Conservation (phyloP, 1,284 basidiomycete species). For the Cutaneotrichosporon arboriforme region DNA sequence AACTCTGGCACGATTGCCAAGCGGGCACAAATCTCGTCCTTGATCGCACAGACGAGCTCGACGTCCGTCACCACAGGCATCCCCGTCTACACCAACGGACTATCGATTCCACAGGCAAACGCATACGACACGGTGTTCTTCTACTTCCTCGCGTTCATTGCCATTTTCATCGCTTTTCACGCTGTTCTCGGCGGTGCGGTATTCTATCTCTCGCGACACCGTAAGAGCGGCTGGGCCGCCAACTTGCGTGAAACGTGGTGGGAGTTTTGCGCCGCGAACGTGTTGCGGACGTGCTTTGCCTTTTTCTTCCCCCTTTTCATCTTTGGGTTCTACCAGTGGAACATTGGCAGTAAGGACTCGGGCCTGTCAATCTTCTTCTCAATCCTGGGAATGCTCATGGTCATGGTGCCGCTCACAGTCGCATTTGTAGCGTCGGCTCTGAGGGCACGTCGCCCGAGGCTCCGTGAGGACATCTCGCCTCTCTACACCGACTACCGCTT, state of each 20-base stretch:
- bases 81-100: slow-evolving; percentile 69
- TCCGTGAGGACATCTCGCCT: slow-evolving; percentile 31
- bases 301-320: slow-evolving; percentile 63
- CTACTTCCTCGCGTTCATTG: slow-evolving; percentile 59
- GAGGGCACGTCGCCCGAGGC: slow-evolving; percentile 29
- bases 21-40: slow-evolving; percentile 57
- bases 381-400: slow-evolving; percentile 56
- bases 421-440: slow-evolving; percentile 34
- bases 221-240: slow-evolving; percentile 30
- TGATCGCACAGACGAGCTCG: slow-evolving; percentile 53
- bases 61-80: slow-evolving; percentile 61
- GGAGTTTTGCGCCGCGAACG: slow-evolving; percentile 45
- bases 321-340: slow-evolving; percentile 84
- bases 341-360: slow-evolving; percentile 63
- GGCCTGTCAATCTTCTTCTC: slow-evolving; percentile 68
- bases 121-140: slow-evolving; percentile 79
- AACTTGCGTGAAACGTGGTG: slow-evolving; percentile 53
- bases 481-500: slow-evolving; percentile 45
- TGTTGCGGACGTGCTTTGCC: slow-evolving; percentile 55
- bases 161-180: slow-evolving; percentile 55
- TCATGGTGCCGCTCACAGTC: slow-evolving; percentile 55
- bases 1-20: not conserved
- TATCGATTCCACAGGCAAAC: slow-evolving; percentile 70
- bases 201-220: slow-evolving; percentile 27
- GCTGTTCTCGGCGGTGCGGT: slow-evolving; percentile 54